Conservation (phyloP, 768 basidiomycete species). For the Suillus clintonianus region DNA sequence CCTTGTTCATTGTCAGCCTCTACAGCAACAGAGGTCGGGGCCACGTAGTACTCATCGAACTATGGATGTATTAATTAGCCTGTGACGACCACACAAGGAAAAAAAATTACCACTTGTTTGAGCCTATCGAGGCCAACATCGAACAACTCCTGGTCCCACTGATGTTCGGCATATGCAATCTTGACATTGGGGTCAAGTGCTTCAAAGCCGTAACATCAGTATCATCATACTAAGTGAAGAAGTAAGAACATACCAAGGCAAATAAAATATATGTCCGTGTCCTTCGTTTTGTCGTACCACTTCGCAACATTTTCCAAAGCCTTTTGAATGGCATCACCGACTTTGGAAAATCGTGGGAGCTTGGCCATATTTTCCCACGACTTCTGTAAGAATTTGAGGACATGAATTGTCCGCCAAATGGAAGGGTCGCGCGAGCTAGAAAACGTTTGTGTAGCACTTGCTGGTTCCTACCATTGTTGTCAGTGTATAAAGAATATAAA, state of each 20-base stretch:
- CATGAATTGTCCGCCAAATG: not conserved
- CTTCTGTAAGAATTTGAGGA: not conserved
- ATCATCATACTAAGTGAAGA: not conserved
- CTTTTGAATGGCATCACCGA: not conserved
- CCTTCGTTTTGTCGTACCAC: conserved; percentile 9
- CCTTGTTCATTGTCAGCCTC: not conserved
- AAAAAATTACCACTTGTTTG: conserved; percentile 6
- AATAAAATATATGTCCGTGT: not conserved
- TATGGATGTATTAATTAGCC: not conserved
- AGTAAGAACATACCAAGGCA: not conserved
- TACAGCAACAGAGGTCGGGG: not conserved
- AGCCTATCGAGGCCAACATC: not conserved
- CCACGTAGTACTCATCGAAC: not conserved
- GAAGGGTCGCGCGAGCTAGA: not conserved
- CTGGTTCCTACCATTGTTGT: not conserved
- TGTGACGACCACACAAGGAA: not conserved
- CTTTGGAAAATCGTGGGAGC: not conserved
- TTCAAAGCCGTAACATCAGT: not conserved
- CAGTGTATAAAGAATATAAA: not conserved
- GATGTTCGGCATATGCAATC: conserved; percentile 1
- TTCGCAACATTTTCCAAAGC: conserved; percentile 12
- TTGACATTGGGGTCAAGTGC: conserved; percentile 1
- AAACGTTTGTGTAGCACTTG: not conserved
- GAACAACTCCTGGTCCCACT: not conserved
- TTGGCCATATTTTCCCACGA: not conserved